A percentile compares a stretch with the other conserved stretches of the same genome.
Evolutionary conservation across 2,329 filamentous ascomycete genomes (phyloP).

Genomic region (Basipetospora sp.): DNA sequence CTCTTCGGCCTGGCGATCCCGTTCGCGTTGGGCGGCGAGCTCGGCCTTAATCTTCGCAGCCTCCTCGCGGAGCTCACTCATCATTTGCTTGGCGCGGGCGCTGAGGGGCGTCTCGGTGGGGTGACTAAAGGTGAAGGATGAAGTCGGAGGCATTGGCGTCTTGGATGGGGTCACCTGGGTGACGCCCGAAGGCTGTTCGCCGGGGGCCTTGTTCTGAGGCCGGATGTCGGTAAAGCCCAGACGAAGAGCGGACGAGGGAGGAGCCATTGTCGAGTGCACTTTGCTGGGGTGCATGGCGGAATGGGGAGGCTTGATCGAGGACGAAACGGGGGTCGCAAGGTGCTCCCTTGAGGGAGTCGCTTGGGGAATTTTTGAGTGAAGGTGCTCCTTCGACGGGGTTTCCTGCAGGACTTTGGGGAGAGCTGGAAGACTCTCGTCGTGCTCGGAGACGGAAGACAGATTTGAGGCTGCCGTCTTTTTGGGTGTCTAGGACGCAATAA

Average conservation of each 20-base stretch:
- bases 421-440: slow-evolving; percentile 17
- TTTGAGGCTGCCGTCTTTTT: slow-evolving; percentile 10
- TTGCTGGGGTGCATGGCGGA: slow-evolving; percentile 88
- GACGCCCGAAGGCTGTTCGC: slow-evolving; percentile 16
- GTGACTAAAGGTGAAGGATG: slow-evolving; percentile 58
- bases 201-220: slow-evolving; percentile 32
- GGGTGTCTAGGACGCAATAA: neutral
- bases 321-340: slow-evolving; percentile 45
- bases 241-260: slow-evolving; percentile 64
- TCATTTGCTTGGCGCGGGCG: slow-evolving; percentile 44
- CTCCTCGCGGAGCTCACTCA: slow-evolving; percentile 57
- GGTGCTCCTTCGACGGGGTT: slow-evolving; percentile 23
- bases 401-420: slow-evolving; percentile 16
- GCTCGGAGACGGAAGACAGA: slow-evolving; percentile 30
- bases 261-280: slow-evolving; percentile 58
- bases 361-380: too few species aligned
- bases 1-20: slow-evolving; percentile 32
- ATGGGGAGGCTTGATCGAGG: slow-evolving; percentile 52
- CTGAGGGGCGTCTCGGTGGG: slow-evolving; percentile 38
- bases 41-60: slow-evolving; percentile 56
- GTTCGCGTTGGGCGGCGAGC: slow-evolving; percentile 46
- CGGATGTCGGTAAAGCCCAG: slow-evolving; percentile 62
- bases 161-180: slow-evolving; percentile 52
- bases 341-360: slow-evolving; percentile 13
- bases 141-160: slow-evolving; percentile 32